A percentile compares a stretch with the other conserved stretches of the same genome.
These are phyloP conservation scores for Brassica rapa DNA, from an alignment of 345 rosid species.

Conservation along the genomic window DNA sequence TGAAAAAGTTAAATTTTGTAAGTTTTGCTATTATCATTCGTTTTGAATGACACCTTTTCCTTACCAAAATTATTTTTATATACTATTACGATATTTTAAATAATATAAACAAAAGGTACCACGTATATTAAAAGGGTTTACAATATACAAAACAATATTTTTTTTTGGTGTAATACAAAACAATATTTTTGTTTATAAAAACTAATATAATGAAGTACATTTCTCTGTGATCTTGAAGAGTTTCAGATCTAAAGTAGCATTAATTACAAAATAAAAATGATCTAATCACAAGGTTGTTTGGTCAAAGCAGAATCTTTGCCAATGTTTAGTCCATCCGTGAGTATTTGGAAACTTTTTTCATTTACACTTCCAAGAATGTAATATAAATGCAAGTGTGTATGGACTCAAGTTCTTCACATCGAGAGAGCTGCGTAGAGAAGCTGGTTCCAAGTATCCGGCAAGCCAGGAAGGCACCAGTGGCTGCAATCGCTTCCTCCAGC, in stretches of 20 bases:
- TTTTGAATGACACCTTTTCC: no score
- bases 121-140: no score
- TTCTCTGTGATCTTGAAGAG: background rate
- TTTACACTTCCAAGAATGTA: constrained; percentile 16
- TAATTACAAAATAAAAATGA: background rate
- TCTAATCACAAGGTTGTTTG: background rate
- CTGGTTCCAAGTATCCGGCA: constrained; percentile 97
- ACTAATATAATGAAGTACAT: background rate
- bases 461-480: constrained; percentile 96
- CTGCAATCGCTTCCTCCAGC: constrained; percentile 75
- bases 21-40: no score
- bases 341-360: background rate
- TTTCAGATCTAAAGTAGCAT: background rate
- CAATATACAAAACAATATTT: no score
- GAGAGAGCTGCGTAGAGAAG: constrained; percentile 79
- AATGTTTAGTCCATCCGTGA: constrained; percentile 21
- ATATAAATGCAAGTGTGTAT: constrained; percentile 23
- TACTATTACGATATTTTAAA: no score
- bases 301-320: constrained; percentile 27
- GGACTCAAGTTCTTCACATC: constrained; percentile 42
- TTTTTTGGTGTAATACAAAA: no score
- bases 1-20: no score
- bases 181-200: no score
- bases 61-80: no score
- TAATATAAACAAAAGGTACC: no score